Evolutionary conservation across 805 yeast species (phyloP), one percentile per base, ranked within the genome.

Genomic region (Wickerhamomyces queroliae): DNA sequence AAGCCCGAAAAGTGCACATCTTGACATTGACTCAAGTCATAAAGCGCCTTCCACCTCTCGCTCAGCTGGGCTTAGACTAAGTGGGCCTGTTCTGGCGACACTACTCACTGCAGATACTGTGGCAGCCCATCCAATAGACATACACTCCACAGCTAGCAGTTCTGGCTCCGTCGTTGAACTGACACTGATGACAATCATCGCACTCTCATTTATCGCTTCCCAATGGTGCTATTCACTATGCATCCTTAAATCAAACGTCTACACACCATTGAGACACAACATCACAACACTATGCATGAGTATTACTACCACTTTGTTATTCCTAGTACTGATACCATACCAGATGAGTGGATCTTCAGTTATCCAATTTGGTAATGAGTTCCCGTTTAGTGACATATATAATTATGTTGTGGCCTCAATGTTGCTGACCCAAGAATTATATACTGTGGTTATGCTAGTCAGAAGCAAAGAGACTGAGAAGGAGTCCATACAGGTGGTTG

Each of bases 231-330:
- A 62, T 56, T 61, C 58, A 72, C 81, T 57, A 82, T 83, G 61
- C 85, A 73, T 67, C 83, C 95, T 53, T 85, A 73, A 39, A 86
- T 82, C 56, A 83, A 72, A 8, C 95, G 96, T 49, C 95, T 74
- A 58, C 95, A 77, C 35, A 95, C 88, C 37, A 83, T 96, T 48
- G 87, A 87, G 39, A 95, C 96, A 10, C 93, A 84, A 35, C 95
- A 95, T 57, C 95, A 70, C 41, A 95, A 96, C 49, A 84, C 67
- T 32, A 11, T 9, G 28, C 2, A 22, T 35, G 46, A 63, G 40
- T 44, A 46, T 25, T 55, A 54, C 27, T 47, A 61, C 39, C 39
- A 62, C 46, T 38, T 53, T 41, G 42, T 42, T 41, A 53, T 57
- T 37, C 42, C 59, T 18, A 54, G 50, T 28, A 12, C 31, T 32